Evolutionary conservation across 2,329 filamentous ascomycete species (phyloP).

Genomic region (Volutella citrinella): DNA sequence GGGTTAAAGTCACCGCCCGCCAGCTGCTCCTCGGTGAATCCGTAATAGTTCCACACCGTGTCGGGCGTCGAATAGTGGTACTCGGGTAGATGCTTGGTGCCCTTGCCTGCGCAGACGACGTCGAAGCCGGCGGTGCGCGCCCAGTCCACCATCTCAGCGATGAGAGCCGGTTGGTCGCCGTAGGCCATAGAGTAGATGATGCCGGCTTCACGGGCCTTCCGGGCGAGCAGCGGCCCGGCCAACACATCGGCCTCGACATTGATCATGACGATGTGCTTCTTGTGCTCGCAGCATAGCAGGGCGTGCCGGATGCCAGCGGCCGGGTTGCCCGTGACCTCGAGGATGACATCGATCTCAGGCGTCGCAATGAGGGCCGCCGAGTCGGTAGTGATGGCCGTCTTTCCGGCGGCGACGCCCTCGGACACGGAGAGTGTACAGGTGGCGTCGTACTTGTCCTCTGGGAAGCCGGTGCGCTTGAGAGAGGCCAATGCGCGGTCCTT

Average conservation of each 20-base stretch:
- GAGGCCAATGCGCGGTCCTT: constrained; percentile 37
- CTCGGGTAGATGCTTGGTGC: constrained; percentile 43
- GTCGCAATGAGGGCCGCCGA: constrained; percentile 39
- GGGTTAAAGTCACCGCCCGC: constrained; percentile 41
- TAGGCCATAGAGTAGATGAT: constrained; percentile 48
- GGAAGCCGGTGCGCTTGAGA: constrained; percentile 39
- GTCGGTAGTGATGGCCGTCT: constrained; percentile 41
- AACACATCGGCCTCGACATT: constrained; percentile 45
- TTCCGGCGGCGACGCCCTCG: constrained; percentile 37
- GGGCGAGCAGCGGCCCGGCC: constrained; percentile 37
- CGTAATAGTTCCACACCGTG: constrained; percentile 45
- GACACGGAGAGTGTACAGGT: constrained; percentile 31
- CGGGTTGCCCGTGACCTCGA: constrained; percentile 42
- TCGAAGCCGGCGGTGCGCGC: constrained; percentile 41
- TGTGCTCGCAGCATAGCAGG: constrained; percentile 42
- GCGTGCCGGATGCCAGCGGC: constrained; percentile 42
- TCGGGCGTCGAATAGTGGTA: constrained; percentile 45
- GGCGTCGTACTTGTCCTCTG: constrained; percentile 35
- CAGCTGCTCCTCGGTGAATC: constrained; percentile 42
- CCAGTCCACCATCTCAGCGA: constrained; percentile 22
- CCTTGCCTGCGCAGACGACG: constrained; percentile 43
- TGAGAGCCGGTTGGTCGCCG: constrained; percentile 43
- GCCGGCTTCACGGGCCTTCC: constrained; percentile 40
- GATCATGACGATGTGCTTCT: constrained; percentile 48
- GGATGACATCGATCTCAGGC: constrained; percentile 41